Evolutionary conservation across 768 basidiomycete genomes (phyloP), one percentile per base, ranked within the genome.

Genomic region (Suillus decipiens): DNA sequence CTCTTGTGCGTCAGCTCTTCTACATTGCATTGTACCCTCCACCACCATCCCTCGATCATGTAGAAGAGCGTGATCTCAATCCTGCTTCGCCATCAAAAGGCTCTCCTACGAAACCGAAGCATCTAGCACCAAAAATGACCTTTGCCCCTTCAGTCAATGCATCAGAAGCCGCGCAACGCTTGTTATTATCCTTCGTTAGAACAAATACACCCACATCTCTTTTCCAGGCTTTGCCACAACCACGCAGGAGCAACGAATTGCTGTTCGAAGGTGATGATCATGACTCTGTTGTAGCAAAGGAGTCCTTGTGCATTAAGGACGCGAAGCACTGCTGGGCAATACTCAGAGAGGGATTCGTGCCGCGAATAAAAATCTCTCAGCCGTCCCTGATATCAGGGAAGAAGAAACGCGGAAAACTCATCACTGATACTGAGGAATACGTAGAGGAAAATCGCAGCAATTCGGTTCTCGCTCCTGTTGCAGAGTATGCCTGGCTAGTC

Each of bases 21-120:
- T 92, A 86, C 71, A 85, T 92, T 41, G 80, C 88, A n/a, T 79
- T 92, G 24, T 88, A 88, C 66, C 82, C 88, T 7, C 78, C 82
- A 7, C 72, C 72, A 0, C n/a, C 62, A 36, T 22, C 67, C n/a
- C 48, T 39, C 0, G 70, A 72, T 56, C 59, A 64, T 36, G 61
- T 55, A 11, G 62, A 59, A 47, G 67, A 71, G 14, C 66, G 69
- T 17, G 71, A 71, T 28, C 72, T 70, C 15, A 39, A 64, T 17
- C 72, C 71, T 14, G 71, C 64, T 0, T 77, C 77, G 0, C 80
- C 77, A 17, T 64, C 67, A 70, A 80, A 79, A 58, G 64, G 69
- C 15, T 84, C 86, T 12, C 86, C 85, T 15, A 78, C 81, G 64
- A 87, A 86, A 72, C 73, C 81, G 12, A 73, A 75, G 62, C 76